phyloP scores from a whole-genome alignment of 805 yeast genomes.

The Teunomyces funiuensis region DNA sequence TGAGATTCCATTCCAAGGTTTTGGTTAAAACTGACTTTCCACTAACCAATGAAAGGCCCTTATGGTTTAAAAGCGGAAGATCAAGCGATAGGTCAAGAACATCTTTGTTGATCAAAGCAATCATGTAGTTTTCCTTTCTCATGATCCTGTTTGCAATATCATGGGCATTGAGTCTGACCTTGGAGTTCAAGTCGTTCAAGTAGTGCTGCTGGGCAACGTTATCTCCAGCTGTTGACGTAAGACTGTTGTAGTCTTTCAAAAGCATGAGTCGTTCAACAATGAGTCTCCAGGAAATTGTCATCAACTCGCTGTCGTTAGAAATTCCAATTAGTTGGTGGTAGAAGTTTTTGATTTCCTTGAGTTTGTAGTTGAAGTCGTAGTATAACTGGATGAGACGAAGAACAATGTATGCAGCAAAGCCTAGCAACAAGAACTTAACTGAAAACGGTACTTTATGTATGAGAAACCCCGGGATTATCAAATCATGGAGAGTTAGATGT shows the following conservation, averaged over 20 bases:
- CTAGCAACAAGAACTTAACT: conserved; percentile 62
- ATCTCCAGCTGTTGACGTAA: conserved; percentile 43
- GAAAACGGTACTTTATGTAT: conserved; percentile 38
- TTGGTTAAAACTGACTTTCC: conserved; percentile 56
- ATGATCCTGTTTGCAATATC: conserved; percentile 93
- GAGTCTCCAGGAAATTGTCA: conserved; percentile 90
- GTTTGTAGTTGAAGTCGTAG: conserved; percentile 57
- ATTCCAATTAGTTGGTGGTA: conserved; percentile 70
- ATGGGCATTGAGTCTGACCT: conserved; percentile 82
- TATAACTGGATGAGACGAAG: conserved; percentile 55
- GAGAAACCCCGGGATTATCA: conserved; percentile 45
- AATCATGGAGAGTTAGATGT: conserved; percentile 31
- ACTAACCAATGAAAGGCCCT: conserved; percentile 5
- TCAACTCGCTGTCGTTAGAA: conserved; percentile 72
- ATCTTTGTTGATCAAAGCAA: conserved; percentile 81
- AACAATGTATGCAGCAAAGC: conserved; percentile 53
- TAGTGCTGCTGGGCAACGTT: conserved; percentile 22
- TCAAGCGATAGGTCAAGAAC: conserved; percentile 62
- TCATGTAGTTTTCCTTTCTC: conserved; percentile 92
- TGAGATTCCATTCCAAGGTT: conserved; percentile 92
- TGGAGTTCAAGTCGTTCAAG: conserved; percentile 59
- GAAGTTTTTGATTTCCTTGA: conserved; percentile 75
- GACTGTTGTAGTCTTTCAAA: conserved; percentile 77
- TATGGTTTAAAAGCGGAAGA: conserved; percentile 7
- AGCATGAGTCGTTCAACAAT: conserved; percentile 75